These are phyloP conservation scores for Prunus fruticosa DNA, from an alignment of 306 rosid genomes.

Conservation along the genomic window DNA sequence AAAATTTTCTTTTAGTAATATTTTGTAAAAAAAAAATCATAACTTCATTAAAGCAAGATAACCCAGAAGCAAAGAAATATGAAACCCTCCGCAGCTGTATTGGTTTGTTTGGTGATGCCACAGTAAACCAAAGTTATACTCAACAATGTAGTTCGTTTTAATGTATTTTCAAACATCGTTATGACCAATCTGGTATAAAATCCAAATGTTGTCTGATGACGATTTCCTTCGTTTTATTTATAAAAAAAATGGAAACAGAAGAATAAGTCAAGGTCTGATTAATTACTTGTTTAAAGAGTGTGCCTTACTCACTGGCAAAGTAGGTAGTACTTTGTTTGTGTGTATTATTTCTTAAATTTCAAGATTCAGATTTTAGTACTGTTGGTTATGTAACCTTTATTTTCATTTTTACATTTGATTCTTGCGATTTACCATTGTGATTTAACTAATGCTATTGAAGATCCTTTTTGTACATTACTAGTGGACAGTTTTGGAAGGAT, in stretches of 20 bases:
- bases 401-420: neutral
- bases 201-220: neutral
- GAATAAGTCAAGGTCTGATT: neutral
- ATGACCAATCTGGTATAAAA: neutral
- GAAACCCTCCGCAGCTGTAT: neutral
- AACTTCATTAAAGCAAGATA: neutral
- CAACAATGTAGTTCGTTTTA: neutral
- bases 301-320: neutral
- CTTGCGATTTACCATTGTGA: conserved; percentile 1
- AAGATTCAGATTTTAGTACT: neutral
- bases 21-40: neutral
- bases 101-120: neutral
- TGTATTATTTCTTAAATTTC: neutral
- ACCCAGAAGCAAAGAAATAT: neutral
- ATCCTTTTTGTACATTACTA: conserved; percentile 25
- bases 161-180: neutral
- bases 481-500: conserved; percentile 36
- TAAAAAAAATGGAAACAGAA: neutral
- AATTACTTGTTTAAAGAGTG: neutral
- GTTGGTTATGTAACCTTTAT: neutral
- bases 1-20: neutral
- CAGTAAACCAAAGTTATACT: neutral
- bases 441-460: neutral
- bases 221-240: neutral
- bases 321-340: neutral